These are phyloP conservation scores for Pythium sp. DNA, from an alignment of 352 stramenopile genomes.

Conservation along the genomic window DNA sequence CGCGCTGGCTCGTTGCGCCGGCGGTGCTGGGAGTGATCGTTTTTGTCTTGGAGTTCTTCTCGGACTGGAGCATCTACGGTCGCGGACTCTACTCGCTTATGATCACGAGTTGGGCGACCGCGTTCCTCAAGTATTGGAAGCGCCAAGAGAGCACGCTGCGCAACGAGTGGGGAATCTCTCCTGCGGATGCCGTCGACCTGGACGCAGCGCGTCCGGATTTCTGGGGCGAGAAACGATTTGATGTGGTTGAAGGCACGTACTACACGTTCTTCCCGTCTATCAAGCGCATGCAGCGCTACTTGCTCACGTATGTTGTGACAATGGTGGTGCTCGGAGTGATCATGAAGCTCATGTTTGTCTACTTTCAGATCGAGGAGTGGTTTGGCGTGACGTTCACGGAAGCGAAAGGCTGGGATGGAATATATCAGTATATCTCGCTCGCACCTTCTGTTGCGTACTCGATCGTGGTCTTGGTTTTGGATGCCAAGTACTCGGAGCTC, in stretches of 20 bases:
- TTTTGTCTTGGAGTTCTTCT: conserved; percentile 78
- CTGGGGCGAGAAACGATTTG: conserved; percentile 67
- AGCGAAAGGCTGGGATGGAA: conserved; percentile 59
- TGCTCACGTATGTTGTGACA: conserved; percentile 67
- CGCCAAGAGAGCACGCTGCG: conserved; percentile 82
- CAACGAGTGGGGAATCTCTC: conserved; percentile 81
- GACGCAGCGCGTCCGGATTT: conserved; percentile 68
- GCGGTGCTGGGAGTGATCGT: conserved; percentile 86
- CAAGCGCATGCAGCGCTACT: conserved; percentile 73
- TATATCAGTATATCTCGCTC: conserved; percentile 69
- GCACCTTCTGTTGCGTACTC: conserved; percentile 74
- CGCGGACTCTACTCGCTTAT: conserved; percentile 86
- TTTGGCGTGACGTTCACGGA: conserved; percentile 52
- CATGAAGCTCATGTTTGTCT: conserved; percentile 78
- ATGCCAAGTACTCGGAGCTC: conserved; percentile 88
- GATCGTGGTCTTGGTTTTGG: conserved; percentile 67
- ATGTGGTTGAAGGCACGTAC: conserved; percentile 76
- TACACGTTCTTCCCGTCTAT: conserved; percentile 84
- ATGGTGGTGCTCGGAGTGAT: conserved; percentile 63
- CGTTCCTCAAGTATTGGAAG: conserved; percentile 92
- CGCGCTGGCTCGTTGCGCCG: conserved; percentile 91
- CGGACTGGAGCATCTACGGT: conserved; percentile 52
- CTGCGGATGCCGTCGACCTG: conserved; percentile 34
- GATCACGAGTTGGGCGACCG: conserved; percentile 87
- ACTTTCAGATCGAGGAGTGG: conserved; percentile 77